These are phyloP conservation scores for Schizonepeta tenuifolia DNA, from an alignment of 257 asterid genomes.

Conservation along the genomic window DNA sequence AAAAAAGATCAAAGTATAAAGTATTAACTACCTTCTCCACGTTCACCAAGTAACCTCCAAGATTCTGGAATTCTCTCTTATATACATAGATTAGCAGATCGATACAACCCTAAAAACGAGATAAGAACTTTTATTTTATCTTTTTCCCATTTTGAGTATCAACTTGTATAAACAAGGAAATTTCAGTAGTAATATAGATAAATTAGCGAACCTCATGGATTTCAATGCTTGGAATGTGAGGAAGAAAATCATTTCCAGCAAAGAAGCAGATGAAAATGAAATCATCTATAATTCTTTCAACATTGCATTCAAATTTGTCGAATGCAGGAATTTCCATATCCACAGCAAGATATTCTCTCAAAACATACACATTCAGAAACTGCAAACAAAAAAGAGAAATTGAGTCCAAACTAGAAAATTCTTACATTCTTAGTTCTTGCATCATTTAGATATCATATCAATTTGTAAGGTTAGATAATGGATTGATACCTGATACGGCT, in stretches of 20 bases:
- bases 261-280: slow-evolving; percentile 68
- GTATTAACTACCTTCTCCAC: slow-evolving; percentile 42
- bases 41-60: slow-evolving; percentile 71
- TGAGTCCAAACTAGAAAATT: neutral
- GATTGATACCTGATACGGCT: slow-evolving; percentile 36
- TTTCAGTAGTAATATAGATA: neutral
- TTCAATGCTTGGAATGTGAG: slow-evolving; percentile 60
- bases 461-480: neutral
- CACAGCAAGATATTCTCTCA: slow-evolving; percentile 57
- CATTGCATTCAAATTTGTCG: slow-evolving; percentile 41
- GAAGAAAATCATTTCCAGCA: slow-evolving; percentile 71
- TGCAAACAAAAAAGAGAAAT: slow-evolving; percentile 28
- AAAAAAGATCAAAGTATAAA: neutral
- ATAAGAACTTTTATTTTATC: neutral
- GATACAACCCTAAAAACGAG: slow-evolving; percentile 47
- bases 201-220: slow-evolving; percentile 55
- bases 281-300: slow-evolving; percentile 60
- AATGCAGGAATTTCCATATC: slow-evolving; percentile 45
- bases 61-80: slow-evolving; percentile 50
- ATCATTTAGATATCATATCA: neutral
- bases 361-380: slow-evolving; percentile 56
- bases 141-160: neutral
- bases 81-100: slow-evolving; percentile 60
- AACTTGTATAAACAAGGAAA: neutral
- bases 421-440: neutral